Base-by-base conservation (phyloP, 2,329 filamentous ascomycete species). In the Zymoseptoria brevis region DNA sequence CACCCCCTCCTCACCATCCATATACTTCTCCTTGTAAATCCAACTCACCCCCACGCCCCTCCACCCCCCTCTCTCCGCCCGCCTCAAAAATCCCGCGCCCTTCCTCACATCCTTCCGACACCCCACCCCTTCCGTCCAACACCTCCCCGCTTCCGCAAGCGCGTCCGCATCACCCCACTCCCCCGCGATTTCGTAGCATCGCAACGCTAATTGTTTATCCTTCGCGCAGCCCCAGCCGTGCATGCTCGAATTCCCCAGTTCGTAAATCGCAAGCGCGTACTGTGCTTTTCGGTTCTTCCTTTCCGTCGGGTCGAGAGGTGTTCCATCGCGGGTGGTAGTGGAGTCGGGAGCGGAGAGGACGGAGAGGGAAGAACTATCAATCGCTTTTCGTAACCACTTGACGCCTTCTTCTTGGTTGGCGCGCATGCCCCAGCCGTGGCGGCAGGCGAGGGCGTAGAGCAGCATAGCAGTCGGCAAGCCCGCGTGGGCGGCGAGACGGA, bases 41-140 rank as follows among this genome's bases (percentile, higher is more conserved):
- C 91, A 99, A 79, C 91, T 96, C 73, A 97, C 97, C 57, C 94
- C 94, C 58, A 96, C 88, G 91, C 97, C 97, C 75, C 86, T 96
- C 80, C 96, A 92, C 6, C 94, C 94, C 75, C 94, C 94, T 22
- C 87, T 86, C 73, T 96, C 94, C 5, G 94, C 94, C 78, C 87
- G 82, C 21, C 94, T 87, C 73, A 97, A 97, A 69, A 94, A 90
- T 62, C 85, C 88, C 60, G 94, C 93, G 54, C 90, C 93, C 77
- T 92, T 96, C 79, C 91, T 96, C 71, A 96, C 79, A 71, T 97
- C 89, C 76, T 97, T 99, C 80, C 94, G 96, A 73, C 89, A 95
- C 4, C 94, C 94, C 56, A 96, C 80, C 8, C 92, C 94, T 72
- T 97, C 87, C 0, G 91, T 90, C 70, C 97, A 99, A 77, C 93